phyloP scores from a whole-genome alignment of 352 stramenopile genomes.

The Saprolegnia parasitica region DNA sequence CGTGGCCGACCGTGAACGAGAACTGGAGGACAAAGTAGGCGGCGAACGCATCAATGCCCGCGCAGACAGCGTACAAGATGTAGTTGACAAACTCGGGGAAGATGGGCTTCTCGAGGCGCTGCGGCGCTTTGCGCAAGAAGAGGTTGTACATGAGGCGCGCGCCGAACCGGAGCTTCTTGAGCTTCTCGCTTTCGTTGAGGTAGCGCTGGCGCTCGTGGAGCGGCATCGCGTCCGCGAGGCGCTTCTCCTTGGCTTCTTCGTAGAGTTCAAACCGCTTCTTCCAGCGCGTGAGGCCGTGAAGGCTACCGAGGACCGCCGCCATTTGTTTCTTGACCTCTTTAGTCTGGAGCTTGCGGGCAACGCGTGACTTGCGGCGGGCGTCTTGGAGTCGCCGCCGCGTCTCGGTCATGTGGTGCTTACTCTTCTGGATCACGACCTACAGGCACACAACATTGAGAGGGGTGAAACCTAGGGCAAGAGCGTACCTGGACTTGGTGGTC shows the following conservation, averaged over 20 bases:
- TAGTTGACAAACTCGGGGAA: slow-evolving; percentile 76
- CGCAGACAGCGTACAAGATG: slow-evolving; percentile 60
- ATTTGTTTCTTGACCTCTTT: neutral
- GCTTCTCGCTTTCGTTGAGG: slow-evolving; percentile 49
- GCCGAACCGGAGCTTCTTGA: slow-evolving; percentile 54
- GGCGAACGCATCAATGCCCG: slow-evolving; percentile 49
- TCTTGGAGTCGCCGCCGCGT: neutral
- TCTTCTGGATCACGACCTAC: slow-evolving; percentile 11
- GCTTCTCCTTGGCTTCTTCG: slow-evolving; percentile 38
- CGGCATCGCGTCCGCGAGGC: slow-evolving; percentile 40
- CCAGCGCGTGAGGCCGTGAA: slow-evolving; percentile 45
- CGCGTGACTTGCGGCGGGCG: neutral
- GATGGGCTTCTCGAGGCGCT: slow-evolving; percentile 46
- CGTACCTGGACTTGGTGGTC: slow-evolving; percentile 18
- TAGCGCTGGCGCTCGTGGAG: slow-evolving; percentile 60
- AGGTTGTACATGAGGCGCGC: slow-evolving; percentile 67
- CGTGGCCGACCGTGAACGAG: slow-evolving; percentile 46
- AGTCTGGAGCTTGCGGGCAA: neutral
- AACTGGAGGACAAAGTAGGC: slow-evolving; percentile 72
- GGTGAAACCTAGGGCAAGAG: too few species aligned
- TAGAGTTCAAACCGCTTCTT: slow-evolving; percentile 64
- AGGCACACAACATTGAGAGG: neutral
- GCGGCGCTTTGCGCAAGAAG: slow-evolving; percentile 52
- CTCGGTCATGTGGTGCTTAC: neutral
- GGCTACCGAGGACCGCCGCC: slow-evolving; percentile 33